Base-by-base conservation (phyloP, 116 monocot species). In the Papilionanthe hybrid region DNA sequence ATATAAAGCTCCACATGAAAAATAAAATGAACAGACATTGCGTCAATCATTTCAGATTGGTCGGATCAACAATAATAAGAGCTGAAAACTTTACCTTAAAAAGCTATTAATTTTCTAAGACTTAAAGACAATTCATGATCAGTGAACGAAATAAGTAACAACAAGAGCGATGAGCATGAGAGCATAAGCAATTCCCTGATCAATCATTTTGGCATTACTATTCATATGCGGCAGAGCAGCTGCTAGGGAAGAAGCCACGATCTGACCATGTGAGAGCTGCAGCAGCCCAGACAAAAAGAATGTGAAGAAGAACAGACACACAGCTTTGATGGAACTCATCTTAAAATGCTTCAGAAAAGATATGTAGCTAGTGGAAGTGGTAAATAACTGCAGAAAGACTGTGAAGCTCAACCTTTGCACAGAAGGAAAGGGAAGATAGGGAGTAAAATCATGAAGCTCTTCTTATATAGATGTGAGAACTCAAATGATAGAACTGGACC, bases 321-420 rank as follows among this genome's bases (percentile, higher is more conserved):
- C 4, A 50, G 69, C 55, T 68, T 66, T 74, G 47, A 50, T 10
- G 23, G 75, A 77, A 79, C 47, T 83, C 86, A 83, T 83, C 65
- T 84, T 78, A 25, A n/a, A 53, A 23, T 10, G 27, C 27, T 27
- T 27, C 1, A 22, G 65, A 27, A 23, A 60, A n/a, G 6, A 5
- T 22, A 4, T 58, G 9, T 15, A 53, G 4, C 53, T 17, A 17
- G 15, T 13, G 17, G 53, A 49, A 13, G 13, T 15, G 13, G 18
- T 53, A 17, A 53, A 17, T 4, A 17, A 17, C 53, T 5, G 17
- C 4, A 53, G 15, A 17, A 18, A 4, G 23, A 27, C 27, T 65
- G 1, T 3, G 11, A 4, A 65, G 3, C 25, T 65, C 27, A 65
- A 8, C 65, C 27, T 65, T 22, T 65, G 27, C 9, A 65, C 9